Base-by-base conservation (phyloP, 2,329 filamentous ascomycete genomes). In the Thelonectria rubi region DNA sequence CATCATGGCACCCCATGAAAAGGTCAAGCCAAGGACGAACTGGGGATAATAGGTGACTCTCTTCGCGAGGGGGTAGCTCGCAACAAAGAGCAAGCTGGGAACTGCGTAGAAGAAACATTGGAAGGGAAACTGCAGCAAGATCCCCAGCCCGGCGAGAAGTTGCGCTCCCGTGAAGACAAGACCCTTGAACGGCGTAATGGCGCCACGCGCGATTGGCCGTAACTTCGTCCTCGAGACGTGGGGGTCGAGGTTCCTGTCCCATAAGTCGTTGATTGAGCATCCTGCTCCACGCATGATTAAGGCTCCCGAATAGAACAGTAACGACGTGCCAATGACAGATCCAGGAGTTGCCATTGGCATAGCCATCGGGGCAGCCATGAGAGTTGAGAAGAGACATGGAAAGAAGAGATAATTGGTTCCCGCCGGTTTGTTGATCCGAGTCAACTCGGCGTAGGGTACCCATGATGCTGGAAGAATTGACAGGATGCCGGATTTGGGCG, bases 1-100 rank as follows among this genome's bases (percentile, higher is more conserved):
- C 87, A 97, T 89, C 52, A 95, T 86, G 15, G 93, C 91, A 24
- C 93, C 93, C 93, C 93, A 96, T 5, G 91, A 94, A 75, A 96
- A 97, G 1, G 92, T 93, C 55, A 95, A 76, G 0, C 93, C 93
- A 0, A 97, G 85, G 9, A 96, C 88, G 62, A 90, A 86, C 74
- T 97, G 93, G 2, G 93, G 93, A 74, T 96, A 97, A 75, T 97
- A 88, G 0, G 93, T 97, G 24, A 96, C 85, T 34, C 93, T 84
- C 79, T 97, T 97, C 11, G 92, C 91, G 17, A 97, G 80, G 14
- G 93, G 93, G 73, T 97, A 97, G 1, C 84, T 81, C 3, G 86
- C 86, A 6, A 96, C 92, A 9, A 96, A 79, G 2, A 90, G 72
- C 40, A 97, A 80, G 64, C 89, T 92, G 0, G 93, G 92, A 3